phyloP scores from a whole-genome alignment of 1,284 basidiomycete genomes.

The Rhodotorula sp. region DNA sequence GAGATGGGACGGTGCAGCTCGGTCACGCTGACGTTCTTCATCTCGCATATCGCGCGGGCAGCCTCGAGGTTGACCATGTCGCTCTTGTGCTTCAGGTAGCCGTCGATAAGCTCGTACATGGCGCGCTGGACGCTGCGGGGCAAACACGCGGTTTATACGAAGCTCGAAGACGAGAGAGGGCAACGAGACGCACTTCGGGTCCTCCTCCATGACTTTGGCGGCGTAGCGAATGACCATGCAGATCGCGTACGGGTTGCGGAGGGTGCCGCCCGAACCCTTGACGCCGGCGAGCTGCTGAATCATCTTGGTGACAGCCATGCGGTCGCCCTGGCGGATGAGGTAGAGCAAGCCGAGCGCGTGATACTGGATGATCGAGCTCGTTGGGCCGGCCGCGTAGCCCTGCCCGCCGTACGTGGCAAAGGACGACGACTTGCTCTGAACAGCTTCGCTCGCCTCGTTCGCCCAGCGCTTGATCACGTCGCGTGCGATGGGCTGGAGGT shows the following conservation, averaged over 20 bases:
- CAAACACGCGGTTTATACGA: not conserved
- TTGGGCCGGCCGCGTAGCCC: conserved; percentile 74
- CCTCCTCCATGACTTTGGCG: conserved; percentile 96
- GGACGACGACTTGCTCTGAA: conserved; percentile 75
- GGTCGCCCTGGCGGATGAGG: conserved; percentile 91
- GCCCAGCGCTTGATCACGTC: conserved; percentile 98
- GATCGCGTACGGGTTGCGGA: conserved; percentile 96
- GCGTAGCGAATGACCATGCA: conserved; percentile 99
- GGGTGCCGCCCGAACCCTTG: conserved; percentile 72
- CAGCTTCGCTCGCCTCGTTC: conserved; percentile 96
- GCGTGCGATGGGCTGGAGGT: conserved; percentile 87
- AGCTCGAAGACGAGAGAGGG: not conserved
- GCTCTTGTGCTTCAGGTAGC: conserved; percentile 96
- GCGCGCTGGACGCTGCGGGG: conserved; percentile 72
- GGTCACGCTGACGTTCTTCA: conserved; percentile 72
- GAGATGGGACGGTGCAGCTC: conserved; percentile 86
- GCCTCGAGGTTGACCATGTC: conserved; percentile 99
- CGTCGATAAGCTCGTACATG: conserved; percentile 91
- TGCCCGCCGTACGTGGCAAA: conserved; percentile 49
- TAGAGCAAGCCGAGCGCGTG: conserved; percentile 94
- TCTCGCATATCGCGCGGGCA: conserved; percentile 93
- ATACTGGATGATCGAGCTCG: conserved; percentile 94
- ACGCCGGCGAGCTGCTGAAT: conserved; percentile 77
- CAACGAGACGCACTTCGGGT: conserved; percentile 77
- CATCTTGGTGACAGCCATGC: conserved; percentile 99